Evolutionary conservation across 257 asterid species (phyloP).

Genomic region (Primulina tabacum): DNA sequence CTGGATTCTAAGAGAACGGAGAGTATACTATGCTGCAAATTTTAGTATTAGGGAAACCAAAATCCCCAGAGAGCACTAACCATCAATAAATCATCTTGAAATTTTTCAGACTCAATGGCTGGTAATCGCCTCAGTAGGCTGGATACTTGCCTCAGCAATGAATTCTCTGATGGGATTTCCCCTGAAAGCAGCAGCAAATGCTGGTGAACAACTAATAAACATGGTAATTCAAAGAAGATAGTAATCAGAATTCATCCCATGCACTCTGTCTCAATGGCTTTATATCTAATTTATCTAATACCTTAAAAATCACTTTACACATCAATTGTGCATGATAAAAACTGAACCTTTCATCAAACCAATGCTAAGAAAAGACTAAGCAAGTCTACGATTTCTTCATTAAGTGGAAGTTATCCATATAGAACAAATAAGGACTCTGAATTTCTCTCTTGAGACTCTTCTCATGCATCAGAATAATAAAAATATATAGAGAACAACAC

Average conservation of each 20-base stretch:
- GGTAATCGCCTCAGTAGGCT: conserved; percentile 95
- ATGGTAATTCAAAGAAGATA: conserved; percentile 11
- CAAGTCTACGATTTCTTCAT: conserved; percentile 4
- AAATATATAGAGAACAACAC: background rate
- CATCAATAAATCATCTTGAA: conserved; percentile 92
- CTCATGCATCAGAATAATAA: conserved; percentile 13
- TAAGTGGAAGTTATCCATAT: background rate
- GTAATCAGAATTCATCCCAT: conserved; percentile 13
- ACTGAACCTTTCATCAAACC: background rate
- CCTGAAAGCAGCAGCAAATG: conserved; percentile 47
- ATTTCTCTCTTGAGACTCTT: background rate
- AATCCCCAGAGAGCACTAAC: conserved; percentile 41
- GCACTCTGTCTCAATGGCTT: conserved; percentile 16
- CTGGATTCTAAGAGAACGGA: background rate
- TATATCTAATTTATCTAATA: background rate
- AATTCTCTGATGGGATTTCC: conserved; percentile 71
- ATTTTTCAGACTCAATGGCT: conserved; percentile 79
- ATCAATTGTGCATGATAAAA: background rate
- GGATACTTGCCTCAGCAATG: conserved; percentile 86
- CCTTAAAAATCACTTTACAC: background rate
- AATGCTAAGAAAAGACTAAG: conserved; percentile 8
- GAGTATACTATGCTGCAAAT: background rate
- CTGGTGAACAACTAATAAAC: conserved; percentile 21
- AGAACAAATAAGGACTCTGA: background rate
- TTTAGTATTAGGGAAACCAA: conserved; percentile 7